Conservation (phyloP, 1,284 basidiomycete genomes). For the Fomes fomentarius region DNA sequence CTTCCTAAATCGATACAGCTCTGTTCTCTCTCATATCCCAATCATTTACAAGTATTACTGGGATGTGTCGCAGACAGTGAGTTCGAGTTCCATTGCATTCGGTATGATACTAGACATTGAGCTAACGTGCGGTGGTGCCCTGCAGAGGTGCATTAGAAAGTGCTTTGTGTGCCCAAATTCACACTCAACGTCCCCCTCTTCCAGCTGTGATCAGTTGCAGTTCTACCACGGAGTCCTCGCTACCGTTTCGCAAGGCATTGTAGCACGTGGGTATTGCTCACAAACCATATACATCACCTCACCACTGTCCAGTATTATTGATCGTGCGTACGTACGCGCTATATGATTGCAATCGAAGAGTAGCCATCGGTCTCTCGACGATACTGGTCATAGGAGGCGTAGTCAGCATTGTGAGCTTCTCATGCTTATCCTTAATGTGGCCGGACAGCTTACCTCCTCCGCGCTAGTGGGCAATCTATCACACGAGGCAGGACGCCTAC, state of each 20-base stretch:
- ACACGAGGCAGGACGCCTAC: neutral
- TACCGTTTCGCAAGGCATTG: slow-evolving; percentile 6
- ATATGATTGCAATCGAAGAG: neutral
- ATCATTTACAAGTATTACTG: neutral
- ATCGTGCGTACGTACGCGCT: neutral
- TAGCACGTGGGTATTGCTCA: slow-evolving; percentile 1
- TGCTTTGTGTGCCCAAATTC: too few species aligned
- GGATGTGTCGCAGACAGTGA: neutral
- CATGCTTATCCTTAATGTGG: neutral
- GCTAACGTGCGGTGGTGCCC: neutral
- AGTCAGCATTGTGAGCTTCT: neutral
- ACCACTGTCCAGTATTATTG: neutral
- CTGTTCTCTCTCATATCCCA: neutral
- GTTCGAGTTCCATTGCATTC: neutral
- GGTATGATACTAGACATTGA: neutral
- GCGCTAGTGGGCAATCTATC: neutral
- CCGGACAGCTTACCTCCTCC: neutral
- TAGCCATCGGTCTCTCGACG: neutral
- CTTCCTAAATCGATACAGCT: slow-evolving; percentile 5
- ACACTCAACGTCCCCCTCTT: too few species aligned
- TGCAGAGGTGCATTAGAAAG: neutral
- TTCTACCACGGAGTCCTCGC: slow-evolving; percentile 11
- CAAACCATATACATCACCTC: neutral
- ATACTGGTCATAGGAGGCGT: neutral
- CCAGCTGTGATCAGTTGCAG: slow-evolving; percentile 6